A percentile compares a stretch with the other conserved stretches of the same genome.
phyloP scores from a whole-genome alignment of 2,329 filamentous ascomycete species.

The Arthrinium puccinioides region DNA sequence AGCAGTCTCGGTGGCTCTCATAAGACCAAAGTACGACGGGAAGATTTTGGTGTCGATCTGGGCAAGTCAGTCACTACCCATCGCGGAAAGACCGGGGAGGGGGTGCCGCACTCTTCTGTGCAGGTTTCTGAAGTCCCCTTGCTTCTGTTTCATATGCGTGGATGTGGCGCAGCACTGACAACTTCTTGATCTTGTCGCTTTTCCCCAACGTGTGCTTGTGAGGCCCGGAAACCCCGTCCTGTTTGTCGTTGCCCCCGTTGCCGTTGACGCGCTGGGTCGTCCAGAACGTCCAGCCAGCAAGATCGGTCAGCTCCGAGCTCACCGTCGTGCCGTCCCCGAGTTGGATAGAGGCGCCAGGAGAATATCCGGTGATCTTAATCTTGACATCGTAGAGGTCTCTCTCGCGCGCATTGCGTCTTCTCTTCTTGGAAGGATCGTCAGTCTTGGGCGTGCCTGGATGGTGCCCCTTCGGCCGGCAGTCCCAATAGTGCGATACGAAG shows the following conservation, averaged over 20 bases:
- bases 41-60: constrained; percentile 72
- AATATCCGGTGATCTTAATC: constrained; percentile 79
- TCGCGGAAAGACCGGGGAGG: constrained; percentile 56
- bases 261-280: constrained; percentile 74
- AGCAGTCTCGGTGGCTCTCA: constrained; percentile 55
- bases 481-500: constrained; percentile 81
- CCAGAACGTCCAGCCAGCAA: constrained; percentile 52
- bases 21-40: constrained; percentile 66
- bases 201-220: constrained; percentile 68
- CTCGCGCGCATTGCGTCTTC: constrained; percentile 67
- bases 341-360: constrained; percentile 42
- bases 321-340: constrained; percentile 16
- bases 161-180: constrained; percentile 61
- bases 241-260: constrained; percentile 65
- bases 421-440: constrained; percentile 71
- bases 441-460: constrained; percentile 74
- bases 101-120: constrained; percentile 66
- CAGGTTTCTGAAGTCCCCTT: constrained; percentile 60
- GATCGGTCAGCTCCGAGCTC: constrained; percentile 27
- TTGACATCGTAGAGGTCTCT: constrained; percentile 80
- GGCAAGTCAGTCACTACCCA: too few species aligned
- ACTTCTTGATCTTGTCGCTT: constrained; percentile 76
- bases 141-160: constrained; percentile 58
- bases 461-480: constrained; percentile 73
- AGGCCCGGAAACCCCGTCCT: constrained; percentile 61